phyloP scores from a whole-genome alignment of 495 filamentous ascomycete species.

The Penicillium diatomitis region DNA sequence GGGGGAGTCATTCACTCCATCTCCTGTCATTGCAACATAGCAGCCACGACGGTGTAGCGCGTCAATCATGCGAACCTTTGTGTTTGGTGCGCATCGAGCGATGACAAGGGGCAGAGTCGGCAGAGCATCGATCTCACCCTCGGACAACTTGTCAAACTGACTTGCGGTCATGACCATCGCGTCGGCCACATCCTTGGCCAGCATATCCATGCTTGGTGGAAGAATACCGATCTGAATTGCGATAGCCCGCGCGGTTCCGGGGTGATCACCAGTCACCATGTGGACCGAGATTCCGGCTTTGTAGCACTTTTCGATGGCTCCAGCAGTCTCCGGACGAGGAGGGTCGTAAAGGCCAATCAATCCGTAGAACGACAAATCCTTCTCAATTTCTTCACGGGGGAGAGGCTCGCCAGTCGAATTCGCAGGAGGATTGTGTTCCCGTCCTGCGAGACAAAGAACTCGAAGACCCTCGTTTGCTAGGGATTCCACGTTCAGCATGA shows the following conservation, averaged over 20 bases:
- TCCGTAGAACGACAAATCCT: conserved; percentile 51
- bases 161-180: conserved; percentile 61
- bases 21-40: conserved; percentile 81
- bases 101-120: conserved; percentile 60
- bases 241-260: conserved; percentile 56
- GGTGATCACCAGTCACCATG: conserved; percentile 66
- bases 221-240: conserved; percentile 60
- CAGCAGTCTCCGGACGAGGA: conserved; percentile 45
- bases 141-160: conserved; percentile 57
- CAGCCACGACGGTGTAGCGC: conserved; percentile 55
- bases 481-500: conserved; percentile 55
- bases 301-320: conserved; percentile 52
- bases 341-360: conserved; percentile 69
- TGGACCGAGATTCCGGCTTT: conserved; percentile 63
- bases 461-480: conserved; percentile 57
- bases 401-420: conserved; percentile 27
- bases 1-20: conserved; percentile 81
- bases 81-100: conserved; percentile 61
- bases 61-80: conserved; percentile 73
- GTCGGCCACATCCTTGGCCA: conserved; percentile 48
- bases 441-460: conserved; percentile 53
- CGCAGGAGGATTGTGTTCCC: conserved; percentile 19
- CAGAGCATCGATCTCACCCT: conserved; percentile 55
- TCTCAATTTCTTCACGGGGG: conserved; percentile 50
- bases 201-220: conserved; percentile 39